A percentile compares a stretch with the other conserved stretches of the same genome.
Evolutionary conservation across 768 basidiomycete genomes (phyloP).

Genomic region (Boletus sp.): DNA sequence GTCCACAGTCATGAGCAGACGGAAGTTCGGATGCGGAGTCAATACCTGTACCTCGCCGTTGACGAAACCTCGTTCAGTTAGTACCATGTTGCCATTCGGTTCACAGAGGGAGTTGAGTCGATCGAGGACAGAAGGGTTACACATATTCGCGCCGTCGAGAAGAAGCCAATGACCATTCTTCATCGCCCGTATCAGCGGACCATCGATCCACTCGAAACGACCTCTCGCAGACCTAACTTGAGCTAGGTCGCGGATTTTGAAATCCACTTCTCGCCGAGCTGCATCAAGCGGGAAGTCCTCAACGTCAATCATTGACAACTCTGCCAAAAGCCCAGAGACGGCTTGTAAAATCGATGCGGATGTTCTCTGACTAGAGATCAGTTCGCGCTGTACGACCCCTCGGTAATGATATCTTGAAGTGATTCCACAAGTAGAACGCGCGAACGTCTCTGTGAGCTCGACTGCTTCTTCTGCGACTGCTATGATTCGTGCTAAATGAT

Average conservation of each 20-base stretch:
- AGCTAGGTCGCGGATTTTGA: constrained; percentile 23
- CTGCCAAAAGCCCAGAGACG: constrained; percentile 29
- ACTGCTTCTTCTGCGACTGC: constrained; percentile 42
- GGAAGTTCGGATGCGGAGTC: constrained; percentile 83
- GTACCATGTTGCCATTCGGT: constrained; percentile 71
- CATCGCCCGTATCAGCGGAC: constrained; percentile 84
- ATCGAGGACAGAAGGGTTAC: constrained; percentile 93
- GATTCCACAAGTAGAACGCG: constrained; percentile 35
- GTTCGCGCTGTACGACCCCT: constrained; percentile 12
- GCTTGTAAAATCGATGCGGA: constrained; percentile 23
- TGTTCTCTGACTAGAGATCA: constrained; percentile 17
- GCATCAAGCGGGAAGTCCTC: constrained; percentile 12
- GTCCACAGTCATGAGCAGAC: constrained; percentile 92
- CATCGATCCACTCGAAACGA: constrained; percentile 93
- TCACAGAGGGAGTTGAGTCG: constrained; percentile 97
- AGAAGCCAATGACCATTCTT: constrained; percentile 87
- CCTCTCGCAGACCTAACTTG: constrained; percentile 37
- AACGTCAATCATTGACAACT: constrained; percentile 19
- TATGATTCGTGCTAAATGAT: constrained; percentile 42
- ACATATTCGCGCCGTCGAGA: constrained; percentile 91
- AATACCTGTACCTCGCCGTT: constrained; percentile 72
- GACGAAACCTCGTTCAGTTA: constrained; percentile 88
- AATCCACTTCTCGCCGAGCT: constrained; percentile 14
- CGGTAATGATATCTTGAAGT: constrained; percentile 16
- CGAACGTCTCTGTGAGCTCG: constrained; percentile 35